A percentile compares a stretch with the other conserved stretches of the same genome.
These are phyloP conservation scores for Monosporascus sp. DNA, from an alignment of 2,329 filamentous ascomycete species.

Conservation along the genomic window DNA sequence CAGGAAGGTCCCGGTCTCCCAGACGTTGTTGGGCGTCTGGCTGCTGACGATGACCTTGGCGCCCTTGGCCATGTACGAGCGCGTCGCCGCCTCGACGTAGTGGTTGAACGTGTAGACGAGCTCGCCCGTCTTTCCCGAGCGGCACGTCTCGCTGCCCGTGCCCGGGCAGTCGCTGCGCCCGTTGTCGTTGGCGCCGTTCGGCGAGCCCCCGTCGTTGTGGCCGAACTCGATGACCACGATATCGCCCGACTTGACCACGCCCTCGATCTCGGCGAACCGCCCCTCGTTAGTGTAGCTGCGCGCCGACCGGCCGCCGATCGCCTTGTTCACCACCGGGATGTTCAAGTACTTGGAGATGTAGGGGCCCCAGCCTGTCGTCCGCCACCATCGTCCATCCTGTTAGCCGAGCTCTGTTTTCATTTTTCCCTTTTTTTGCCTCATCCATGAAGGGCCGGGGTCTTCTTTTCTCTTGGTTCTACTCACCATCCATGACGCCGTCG, in stretches of 20 bases:
- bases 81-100: conserved; percentile 22
- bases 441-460: neutral
- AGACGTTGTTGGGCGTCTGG: conserved; percentile 58
- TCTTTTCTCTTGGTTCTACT: neutral
- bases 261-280: conserved; percentile 51
- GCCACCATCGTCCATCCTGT: neutral
- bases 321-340: conserved; percentile 51
- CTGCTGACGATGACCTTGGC: conserved; percentile 54
- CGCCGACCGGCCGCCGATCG: conserved; percentile 56
- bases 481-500: conserved; percentile 34
- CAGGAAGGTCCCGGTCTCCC: conserved; percentile 47
- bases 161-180: conserved; percentile 54
- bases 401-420: no score
- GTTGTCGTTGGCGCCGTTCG: conserved; percentile 46
- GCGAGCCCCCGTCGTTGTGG: conserved; percentile 62
- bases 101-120: conserved; percentile 26
- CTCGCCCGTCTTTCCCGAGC: conserved; percentile 25
- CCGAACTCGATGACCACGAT: conserved; percentile 66
- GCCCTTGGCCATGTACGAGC: conserved; percentile 42
- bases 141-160: conserved; percentile 46
- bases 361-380: conserved; percentile 44
- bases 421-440: no score
- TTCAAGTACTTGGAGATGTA: conserved; percentile 46
- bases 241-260: conserved; percentile 47
- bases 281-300: conserved; percentile 58